Percentiles rank a stretch among this genome's conserved stretches.
These are phyloP conservation scores for Globisporangium okanoganense DNA, from an alignment of 352 stramenopile species.

Conservation along the genomic window DNA sequence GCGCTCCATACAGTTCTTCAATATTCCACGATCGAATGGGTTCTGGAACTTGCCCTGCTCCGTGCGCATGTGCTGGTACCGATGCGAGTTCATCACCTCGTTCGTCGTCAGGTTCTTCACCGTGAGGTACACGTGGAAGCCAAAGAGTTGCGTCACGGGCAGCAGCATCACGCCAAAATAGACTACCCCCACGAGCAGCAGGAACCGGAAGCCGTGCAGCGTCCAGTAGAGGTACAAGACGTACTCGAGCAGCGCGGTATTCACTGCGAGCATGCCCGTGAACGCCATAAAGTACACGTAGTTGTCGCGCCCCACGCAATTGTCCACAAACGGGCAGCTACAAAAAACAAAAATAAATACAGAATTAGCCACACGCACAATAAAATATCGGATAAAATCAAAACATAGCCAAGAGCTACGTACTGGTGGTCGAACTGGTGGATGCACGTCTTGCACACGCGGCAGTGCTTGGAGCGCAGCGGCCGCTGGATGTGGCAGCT, in stretches of 20 bases:
- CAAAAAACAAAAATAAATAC: not conserved
- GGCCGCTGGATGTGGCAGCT: constrained; percentile 79
- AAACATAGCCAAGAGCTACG: constrained; percentile 17
- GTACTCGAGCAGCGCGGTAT: constrained; percentile 54
- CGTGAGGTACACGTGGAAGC: constrained; percentile 76
- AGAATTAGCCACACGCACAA: not conserved
- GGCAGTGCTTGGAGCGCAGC: constrained; percentile 79
- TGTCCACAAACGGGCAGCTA: constrained; percentile 97
- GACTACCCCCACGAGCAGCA: constrained; percentile 29
- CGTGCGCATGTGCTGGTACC: constrained; percentile 47
- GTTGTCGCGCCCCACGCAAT: constrained; percentile 97
- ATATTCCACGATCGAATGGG: constrained; percentile 30
- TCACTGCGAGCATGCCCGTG: constrained; percentile 35
- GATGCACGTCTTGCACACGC: constrained; percentile 92
- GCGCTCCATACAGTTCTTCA: constrained; percentile 26
- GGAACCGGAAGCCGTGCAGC: constrained; percentile 30
- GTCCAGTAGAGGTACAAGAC: constrained; percentile 55
- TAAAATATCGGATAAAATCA: too few species aligned
- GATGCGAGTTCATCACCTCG: constrained; percentile 67
- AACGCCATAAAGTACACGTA: constrained; percentile 90
- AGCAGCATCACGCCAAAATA: constrained; percentile 50
- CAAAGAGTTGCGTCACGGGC: constrained; percentile 45
- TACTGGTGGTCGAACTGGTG: constrained; percentile 98
- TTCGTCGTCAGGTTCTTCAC: constrained; percentile 75
- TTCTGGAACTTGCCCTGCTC: constrained; percentile 24